Conservation (phyloP, 2,329 filamentous ascomycete species). For the Xylaria sp. region DNA sequence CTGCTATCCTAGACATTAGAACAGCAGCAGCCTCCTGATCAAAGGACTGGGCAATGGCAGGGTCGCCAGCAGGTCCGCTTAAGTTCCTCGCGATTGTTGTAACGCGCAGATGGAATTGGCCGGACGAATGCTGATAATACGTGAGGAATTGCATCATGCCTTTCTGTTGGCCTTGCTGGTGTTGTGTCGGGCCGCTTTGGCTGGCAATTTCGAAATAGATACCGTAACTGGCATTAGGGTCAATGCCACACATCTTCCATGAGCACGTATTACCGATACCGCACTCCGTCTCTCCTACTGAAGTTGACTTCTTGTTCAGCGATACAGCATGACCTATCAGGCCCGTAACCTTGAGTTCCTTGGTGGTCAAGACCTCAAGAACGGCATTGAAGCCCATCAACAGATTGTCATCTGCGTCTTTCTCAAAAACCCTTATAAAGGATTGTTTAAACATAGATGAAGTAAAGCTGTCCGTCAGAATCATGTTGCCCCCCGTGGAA, state of each 20-base stretch:
- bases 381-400: constrained; percentile 99
- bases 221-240: constrained; percentile 91
- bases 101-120: constrained; percentile 94
- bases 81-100: constrained; percentile 93
- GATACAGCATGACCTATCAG: constrained; percentile 97
- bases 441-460: constrained; percentile 99
- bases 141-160: constrained; percentile 98
- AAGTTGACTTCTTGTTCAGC: constrained; percentile 96
- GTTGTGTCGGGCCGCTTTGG: constrained; percentile 85
- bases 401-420: constrained; percentile 92
- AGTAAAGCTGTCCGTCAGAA: constrained; percentile 97
- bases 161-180: constrained; percentile 88
- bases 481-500: constrained; percentile 97
- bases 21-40: constrained; percentile 98
- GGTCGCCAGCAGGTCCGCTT: constrained; percentile 92
- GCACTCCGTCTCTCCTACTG: constrained; percentile 96
- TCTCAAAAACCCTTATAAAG: constrained; percentile 96
- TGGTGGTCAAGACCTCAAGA: constrained; percentile 94
- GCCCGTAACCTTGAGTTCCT: constrained; percentile 97
- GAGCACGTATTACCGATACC: constrained; percentile 98
- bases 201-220: constrained; percentile 98
- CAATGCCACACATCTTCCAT: constrained; percentile 99
- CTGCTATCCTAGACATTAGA: constrained; percentile 98
- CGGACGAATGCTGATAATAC: constrained; percentile 97
- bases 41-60: constrained; percentile 94